Percentiles rank a stretch among this genome's conserved stretches.
Evolutionary conservation across 2,329 filamentous ascomycete genomes (phyloP).

Genomic region (Monilinia fructigena): DNA sequence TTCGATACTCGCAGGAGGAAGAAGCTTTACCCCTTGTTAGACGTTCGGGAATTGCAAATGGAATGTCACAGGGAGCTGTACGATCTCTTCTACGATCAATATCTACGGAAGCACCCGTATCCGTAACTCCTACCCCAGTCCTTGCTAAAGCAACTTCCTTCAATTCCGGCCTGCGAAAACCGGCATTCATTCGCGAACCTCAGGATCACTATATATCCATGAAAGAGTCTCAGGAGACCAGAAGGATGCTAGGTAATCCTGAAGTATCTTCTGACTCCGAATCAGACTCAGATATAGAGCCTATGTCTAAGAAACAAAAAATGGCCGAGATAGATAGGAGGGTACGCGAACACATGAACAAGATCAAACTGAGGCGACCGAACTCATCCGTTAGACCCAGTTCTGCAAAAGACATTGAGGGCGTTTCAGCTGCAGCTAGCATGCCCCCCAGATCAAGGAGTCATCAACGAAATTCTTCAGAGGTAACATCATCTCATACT

Average conservation of each 20-base stretch:
- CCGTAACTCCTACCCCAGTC: slow-evolving; percentile 8
- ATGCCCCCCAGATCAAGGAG: not conserved
- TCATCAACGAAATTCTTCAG: not conserved
- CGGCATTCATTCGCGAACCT: slow-evolving; percentile 27
- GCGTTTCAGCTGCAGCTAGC: not conserved
- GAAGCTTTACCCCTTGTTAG: slow-evolving; percentile 32
- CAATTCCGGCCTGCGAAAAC: slow-evolving; percentile 22
- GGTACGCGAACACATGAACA: not conserved
- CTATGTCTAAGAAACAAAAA: slow-evolving; percentile 5
- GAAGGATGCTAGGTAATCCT: slow-evolving; percentile 21
- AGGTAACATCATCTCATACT: not conserved
- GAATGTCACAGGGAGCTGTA: slow-evolving; percentile 27
- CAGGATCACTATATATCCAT: slow-evolving; percentile 33
- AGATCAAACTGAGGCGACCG: not conserved
- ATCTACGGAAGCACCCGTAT: slow-evolving; percentile 20
- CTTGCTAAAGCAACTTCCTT: slow-evolving; percentile 27
- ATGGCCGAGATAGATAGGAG: not conserved
- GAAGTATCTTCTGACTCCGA: slow-evolving; percentile 21
- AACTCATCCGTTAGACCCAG: not conserved
- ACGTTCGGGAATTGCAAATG: slow-evolving; percentile 6
- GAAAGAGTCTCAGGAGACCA: slow-evolving; percentile 37
- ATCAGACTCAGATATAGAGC: slow-evolving; percentile 33
- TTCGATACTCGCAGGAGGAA: slow-evolving; percentile 30
- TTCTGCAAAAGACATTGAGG: not conserved
- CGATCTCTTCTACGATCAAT: slow-evolving; percentile 26